phyloP scores from a whole-genome alignment of 106 monocot genomes.

The Dioscorea zingiberensis region DNA sequence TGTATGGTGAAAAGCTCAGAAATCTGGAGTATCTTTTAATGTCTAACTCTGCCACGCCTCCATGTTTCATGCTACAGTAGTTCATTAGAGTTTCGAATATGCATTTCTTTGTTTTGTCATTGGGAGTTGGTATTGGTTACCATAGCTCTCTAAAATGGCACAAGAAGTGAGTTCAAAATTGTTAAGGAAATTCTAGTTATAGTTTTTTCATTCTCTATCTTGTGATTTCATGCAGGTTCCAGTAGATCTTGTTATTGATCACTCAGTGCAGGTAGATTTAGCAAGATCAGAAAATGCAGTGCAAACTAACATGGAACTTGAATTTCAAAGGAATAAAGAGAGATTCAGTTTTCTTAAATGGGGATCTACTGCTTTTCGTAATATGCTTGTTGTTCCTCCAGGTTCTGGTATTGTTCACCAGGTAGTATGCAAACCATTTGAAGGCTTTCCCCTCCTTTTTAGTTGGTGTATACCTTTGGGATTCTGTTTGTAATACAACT shows the following conservation, averaged over 20 bases:
- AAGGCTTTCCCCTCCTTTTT: not conserved
- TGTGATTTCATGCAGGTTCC: slow-evolving; percentile 46
- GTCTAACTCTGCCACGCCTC: too few species aligned
- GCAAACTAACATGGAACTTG: slow-evolving; percentile 84
- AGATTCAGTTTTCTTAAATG: slow-evolving; percentile 96
- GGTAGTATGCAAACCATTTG: slow-evolving; percentile 21
- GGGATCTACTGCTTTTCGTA: slow-evolving; percentile 86
- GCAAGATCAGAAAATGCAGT: slow-evolving; percentile 92
- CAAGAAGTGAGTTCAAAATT: too few species aligned
- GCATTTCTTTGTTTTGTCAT: too few species aligned
- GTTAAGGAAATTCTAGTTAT: too few species aligned
- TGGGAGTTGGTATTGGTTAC: too few species aligned
- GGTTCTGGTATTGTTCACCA: slow-evolving; percentile 99
- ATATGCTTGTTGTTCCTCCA: slow-evolving; percentile 98
- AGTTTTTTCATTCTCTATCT: not conserved
- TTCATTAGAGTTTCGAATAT: too few species aligned
- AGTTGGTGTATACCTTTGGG: not conserved
- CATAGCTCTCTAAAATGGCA: too few species aligned
- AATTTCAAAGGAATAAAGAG: slow-evolving; percentile 83
- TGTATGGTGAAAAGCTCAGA: too few species aligned
- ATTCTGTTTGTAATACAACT: too few species aligned
- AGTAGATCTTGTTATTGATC: slow-evolving; percentile 92
- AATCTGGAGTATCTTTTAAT: too few species aligned
- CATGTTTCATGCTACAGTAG: too few species aligned
- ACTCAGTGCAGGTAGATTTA: slow-evolving; percentile 90